Evolutionary conservation across 805 yeast species (phyloP).

Genomic region (Zygosaccharomyces gambellarensis): DNA sequence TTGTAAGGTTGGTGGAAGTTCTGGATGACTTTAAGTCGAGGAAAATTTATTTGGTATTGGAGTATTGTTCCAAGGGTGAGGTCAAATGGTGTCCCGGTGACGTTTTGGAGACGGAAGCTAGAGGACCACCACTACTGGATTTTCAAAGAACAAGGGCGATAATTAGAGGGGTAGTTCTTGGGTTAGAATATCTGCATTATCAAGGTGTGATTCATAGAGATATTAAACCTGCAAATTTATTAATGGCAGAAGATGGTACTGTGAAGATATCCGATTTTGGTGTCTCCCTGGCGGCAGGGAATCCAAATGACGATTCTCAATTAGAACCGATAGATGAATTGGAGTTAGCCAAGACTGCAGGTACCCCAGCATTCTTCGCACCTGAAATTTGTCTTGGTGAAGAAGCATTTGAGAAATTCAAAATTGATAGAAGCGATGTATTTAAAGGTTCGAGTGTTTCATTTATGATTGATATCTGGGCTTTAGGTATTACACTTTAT

Average conservation of each 20-base stretch:
- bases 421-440: slow-evolving; percentile 21
- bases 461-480: slow-evolving; percentile 94
- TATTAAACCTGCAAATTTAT: slow-evolving; percentile 88
- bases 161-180: slow-evolving; percentile 78
- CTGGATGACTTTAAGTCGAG: slow-evolving; percentile 78
- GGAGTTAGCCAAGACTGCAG: slow-evolving; percentile 92
- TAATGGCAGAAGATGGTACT: slow-evolving; percentile 60
- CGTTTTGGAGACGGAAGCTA: slow-evolving; percentile 38
- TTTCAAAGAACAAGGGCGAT: slow-evolving; percentile 64
- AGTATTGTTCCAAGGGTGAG: slow-evolving; percentile 87
- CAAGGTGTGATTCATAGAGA: slow-evolving; percentile 94
- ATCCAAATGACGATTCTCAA: slow-evolving; percentile 15
- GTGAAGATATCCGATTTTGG: slow-evolving; percentile 98
- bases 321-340: slow-evolving; percentile 45
- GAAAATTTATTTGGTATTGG: slow-evolving; percentile 85
- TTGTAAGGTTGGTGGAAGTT: slow-evolving; percentile 82
- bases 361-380: slow-evolving; percentile 95
- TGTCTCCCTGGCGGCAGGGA: slow-evolving; percentile 65
- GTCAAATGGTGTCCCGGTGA: slow-evolving; percentile 60
- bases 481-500: slow-evolving; percentile 85
- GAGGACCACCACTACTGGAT: slow-evolving; percentile 62
- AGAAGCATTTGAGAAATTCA: slow-evolving; percentile 23
- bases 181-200: slow-evolving; percentile 83
- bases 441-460: slow-evolving; percentile 51
- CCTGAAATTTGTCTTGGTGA: slow-evolving; percentile 79